Evolutionary conservation across 352 stramenopile species (phyloP), one percentile per base, ranked within the genome.

Genomic region (Phytopythium chamaehyphon): DNA sequence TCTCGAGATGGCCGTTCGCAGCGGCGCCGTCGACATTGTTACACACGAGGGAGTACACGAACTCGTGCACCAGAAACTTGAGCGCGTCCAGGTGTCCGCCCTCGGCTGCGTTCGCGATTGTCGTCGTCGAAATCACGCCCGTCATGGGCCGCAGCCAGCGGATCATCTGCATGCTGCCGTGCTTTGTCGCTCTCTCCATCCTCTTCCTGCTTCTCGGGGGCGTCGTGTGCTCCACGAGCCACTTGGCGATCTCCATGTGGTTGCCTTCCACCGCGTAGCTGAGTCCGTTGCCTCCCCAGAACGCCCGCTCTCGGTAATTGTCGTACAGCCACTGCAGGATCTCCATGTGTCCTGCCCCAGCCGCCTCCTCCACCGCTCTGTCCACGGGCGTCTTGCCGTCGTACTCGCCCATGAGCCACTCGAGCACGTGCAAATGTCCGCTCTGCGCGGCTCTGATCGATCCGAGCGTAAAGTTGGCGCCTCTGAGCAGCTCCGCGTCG

Each of bases 61-160:
- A 55, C 26, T 67, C 55, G 19, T 50, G 62, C 18, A 61, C 60
- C 60, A 67, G 62, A 51, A 57, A 69, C 44, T 69, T 62, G 18
- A 65, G 28, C 40, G 67, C 47, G 8, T 70, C 40, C 16, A 70
- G 35, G 16, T 47, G 47, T 8, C 64, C 64, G 18, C 54, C 48
- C 47, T 57, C 47, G 1, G 62, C 62, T 12, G 58, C 59, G 35
- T 55, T 56, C 1, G 52, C 47, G 14, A 65, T 50, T 10, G 64
- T 61, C 14, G 40, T 50, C 5, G 63, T 38, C 35, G 64, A 66
- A 37, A 61, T 64, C 1, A 48, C 37, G 0, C 56, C 61, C 0
- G 61, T 56, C 28, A 10, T 33, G 5, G 28, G 28, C 5, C 5
- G 9, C 5, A 33, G 5, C 28, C 28, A 33, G 28, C 28, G 28